Base-by-base conservation (phyloP, 306 rosid genomes). In the Medicago ruthenica region DNA sequence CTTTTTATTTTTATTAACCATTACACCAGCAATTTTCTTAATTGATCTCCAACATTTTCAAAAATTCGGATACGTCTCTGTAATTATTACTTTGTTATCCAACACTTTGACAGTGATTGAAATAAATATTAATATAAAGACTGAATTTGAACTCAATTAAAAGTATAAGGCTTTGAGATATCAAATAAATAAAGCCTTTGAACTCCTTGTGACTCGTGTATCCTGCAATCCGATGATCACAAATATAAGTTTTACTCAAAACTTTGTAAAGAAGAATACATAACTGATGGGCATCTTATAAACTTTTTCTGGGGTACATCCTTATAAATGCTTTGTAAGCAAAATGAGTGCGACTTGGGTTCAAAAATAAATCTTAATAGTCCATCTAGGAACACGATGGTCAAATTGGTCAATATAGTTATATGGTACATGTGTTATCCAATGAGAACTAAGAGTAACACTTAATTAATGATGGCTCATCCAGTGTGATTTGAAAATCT, bases 391-490 rank as follows among this genome's bases (percentile, higher is more conserved):
- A 83, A 42, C 74, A 51, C 44, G 66, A 67, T 12, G 66, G 39
- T 59, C 27, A 58, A 37, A 59, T 61, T n/a, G 66, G 39, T 59
- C 39, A 58, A 37, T 31, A 70, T 39, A 37, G 51, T 75, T 9
- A 27, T 57, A 70, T 76, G 41, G 80, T 81, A 84, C 85, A 84
- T 31, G 59, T 70, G 69, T 47, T 47, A 73, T 45, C 83, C 85
- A 54, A 61, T 77, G 78, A 73, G 74, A 84, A 76, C 62, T 70
- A 61, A 81, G 40, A 41, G 65, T 62, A 69, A 45, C 67, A 44
- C 62, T 71, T 65, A 71, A 78, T 72, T 60, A 79, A 41, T 42
- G 4, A 73, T 36, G 65, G 69, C 55, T 75, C 66, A 74, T 58
- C 70, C 53, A 80, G 53, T 57, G 27, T 58, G 76, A 57, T 34